These are phyloP conservation scores for Quercus rubra DNA, from an alignment of 306 rosid species.

Conservation along the genomic window DNA sequence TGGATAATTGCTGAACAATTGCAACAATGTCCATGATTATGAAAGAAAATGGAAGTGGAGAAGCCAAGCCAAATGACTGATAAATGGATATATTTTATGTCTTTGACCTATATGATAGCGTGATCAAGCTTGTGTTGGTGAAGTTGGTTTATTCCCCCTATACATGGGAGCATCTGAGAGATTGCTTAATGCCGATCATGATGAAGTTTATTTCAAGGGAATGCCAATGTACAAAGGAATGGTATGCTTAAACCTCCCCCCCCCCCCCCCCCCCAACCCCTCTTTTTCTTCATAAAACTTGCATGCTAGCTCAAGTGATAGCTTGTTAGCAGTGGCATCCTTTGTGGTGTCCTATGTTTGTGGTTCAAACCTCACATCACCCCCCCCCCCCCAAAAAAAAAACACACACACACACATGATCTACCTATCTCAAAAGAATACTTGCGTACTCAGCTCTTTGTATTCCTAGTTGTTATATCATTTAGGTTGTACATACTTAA, in stretches of 20 bases:
- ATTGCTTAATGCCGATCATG: slow-evolving; percentile 73
- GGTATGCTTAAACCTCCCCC: slow-evolving; percentile 29
- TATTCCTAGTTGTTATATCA: not conserved
- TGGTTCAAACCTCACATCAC: too few relatives aligned
- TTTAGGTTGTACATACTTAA: slow-evolving; percentile 1
- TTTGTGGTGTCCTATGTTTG: too few relatives aligned
- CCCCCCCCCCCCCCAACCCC: too few relatives aligned
- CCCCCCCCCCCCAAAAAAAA: too few relatives aligned
- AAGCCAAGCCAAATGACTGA: not conserved
- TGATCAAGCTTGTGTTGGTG: slow-evolving; percentile 69
- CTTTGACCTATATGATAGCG: slow-evolving; percentile 46
- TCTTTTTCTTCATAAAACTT: too few relatives aligned
- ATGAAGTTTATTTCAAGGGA: slow-evolving; percentile 71
- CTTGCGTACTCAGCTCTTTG: not conserved
- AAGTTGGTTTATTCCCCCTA: slow-evolving; percentile 62
- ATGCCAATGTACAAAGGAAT: slow-evolving; percentile 73
- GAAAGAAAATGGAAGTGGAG: not conserved
- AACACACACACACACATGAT: too few relatives aligned
- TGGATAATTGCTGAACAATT: not conserved
- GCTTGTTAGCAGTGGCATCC: too few relatives aligned
- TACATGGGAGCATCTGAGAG: slow-evolving; percentile 66
- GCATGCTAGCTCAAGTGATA: too few relatives aligned
- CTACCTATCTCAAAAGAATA: not conserved
- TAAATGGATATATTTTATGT: slow-evolving; percentile 11
- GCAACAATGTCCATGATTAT: not conserved